phyloP scores from a whole-genome alignment of 306 rosid species.

The Calophaca sinica region DNA sequence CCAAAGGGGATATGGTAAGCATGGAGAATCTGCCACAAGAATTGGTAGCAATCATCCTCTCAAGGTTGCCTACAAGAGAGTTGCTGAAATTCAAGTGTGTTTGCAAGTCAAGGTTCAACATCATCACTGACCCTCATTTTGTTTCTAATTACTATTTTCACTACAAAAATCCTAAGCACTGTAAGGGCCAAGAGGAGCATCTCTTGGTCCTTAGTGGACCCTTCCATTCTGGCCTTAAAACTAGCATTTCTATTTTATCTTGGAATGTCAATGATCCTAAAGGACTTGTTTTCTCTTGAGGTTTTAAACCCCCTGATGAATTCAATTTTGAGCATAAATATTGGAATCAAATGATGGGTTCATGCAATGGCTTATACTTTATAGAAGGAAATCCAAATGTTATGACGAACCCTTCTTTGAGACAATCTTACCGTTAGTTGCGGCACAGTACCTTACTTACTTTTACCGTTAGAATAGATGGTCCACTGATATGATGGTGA shows the following conservation, averaged over 20 bases:
- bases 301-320: not conserved
- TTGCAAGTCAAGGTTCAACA: constrained; percentile 37
- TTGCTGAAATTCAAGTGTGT: constrained; percentile 18
- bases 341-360: constrained; percentile 23
- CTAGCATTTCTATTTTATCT: constrained; percentile 37
- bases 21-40: constrained; percentile 30
- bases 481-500: no score
- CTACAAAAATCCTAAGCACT: constrained; percentile 6
- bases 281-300: not conserved
- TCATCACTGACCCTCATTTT: constrained; percentile 33
- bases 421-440: no score
- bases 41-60: constrained; percentile 28
- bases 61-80: constrained; percentile 18
- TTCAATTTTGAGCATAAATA: constrained; percentile 15
- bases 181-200: not conserved
- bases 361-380: no score
- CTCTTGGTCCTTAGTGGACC: constrained; percentile 36
- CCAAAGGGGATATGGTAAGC: not conserved
- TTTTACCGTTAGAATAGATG: no score
- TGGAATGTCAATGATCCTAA: not conserved
- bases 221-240: constrained; percentile 18
- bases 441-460: no score
- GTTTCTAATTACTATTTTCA: constrained; percentile 6
- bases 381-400: no score
- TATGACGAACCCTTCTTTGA: no score